Percentiles rank a stretch among this genome's conserved stretches.
phyloP scores from a whole-genome alignment of 495 filamentous ascomycete species.

The Hypoxylon lenormandii region DNA sequence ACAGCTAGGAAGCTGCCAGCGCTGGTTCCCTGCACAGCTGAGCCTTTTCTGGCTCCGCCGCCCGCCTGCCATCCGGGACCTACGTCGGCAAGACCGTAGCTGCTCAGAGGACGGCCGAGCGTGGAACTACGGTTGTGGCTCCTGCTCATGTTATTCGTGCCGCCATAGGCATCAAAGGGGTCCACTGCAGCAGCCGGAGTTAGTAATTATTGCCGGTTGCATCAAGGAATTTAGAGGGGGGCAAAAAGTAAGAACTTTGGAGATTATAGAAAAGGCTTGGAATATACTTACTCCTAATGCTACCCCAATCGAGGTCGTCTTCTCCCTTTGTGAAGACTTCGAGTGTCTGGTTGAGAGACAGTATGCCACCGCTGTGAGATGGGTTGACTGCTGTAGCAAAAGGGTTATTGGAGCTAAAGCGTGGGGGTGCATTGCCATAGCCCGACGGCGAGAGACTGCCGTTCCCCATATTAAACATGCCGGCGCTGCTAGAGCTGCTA shows the following conservation, averaged over 20 bases:
- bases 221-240: neutral
- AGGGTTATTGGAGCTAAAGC: constrained; percentile 66
- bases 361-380: constrained; percentile 48
- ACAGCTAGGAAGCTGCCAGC: constrained; percentile 86
- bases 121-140: constrained; percentile 40
- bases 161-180: constrained; percentile 48
- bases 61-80: constrained; percentile 57
- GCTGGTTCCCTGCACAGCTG: constrained; percentile 71
- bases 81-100: constrained; percentile 63
- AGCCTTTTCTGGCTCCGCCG: constrained; percentile 60
- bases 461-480: constrained; percentile 39
- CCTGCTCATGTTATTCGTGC: constrained; percentile 24
- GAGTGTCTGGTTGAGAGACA: constrained; percentile 70
- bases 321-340: constrained; percentile 88
- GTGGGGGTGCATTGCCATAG: constrained; percentile 32
- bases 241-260: neutral
- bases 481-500: constrained; percentile 52
- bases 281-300: constrained; percentile 56
- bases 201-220: constrained; percentile 7
- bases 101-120: constrained; percentile 59
- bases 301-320: constrained; percentile 87
- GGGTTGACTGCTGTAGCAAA: constrained; percentile 58
- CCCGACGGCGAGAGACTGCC: constrained; percentile 43
- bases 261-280: no score
- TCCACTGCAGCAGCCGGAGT: constrained; percentile 41